Base-by-base conservation (phyloP, 163 green algal genomes). In the Scenedesmus sp. region DNA sequence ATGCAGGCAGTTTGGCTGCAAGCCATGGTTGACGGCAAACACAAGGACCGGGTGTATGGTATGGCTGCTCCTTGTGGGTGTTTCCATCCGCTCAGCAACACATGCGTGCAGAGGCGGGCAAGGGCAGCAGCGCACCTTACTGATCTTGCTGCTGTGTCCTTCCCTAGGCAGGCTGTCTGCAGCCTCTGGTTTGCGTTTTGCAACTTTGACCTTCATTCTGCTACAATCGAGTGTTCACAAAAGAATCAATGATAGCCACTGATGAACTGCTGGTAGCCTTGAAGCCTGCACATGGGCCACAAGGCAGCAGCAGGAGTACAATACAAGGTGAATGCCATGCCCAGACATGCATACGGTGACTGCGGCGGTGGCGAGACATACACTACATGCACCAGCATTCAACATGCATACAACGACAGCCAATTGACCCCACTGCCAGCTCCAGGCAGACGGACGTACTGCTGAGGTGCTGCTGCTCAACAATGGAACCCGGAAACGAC, bases 181-280 rank as follows among this genome's bases (percentile, higher is more conserved):
- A 84, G 78, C 78, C 78, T 84, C 78, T 61, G 37, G 6, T 84
- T 53, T 61, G 15, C 78, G 78, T 46, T 84, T 84, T 46, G n/a
- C 61, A 10, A 20, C 78, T 35, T 51, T 84, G n/a, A 61, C 46
- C 18, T 59, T 84, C 46, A 51, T 53, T 72, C 59, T 72, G 59
- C 59, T 72, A 33, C 9, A 9, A 22, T 72, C 13, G 2, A 16
- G 15, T 65, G 53, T 24, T 6, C 51, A 61, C 59, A 35, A 72
- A 72, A 35, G 9, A 72, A 72, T 72, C 59, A 72, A 72, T 72
- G 22, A 30, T 68, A 68, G 18, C 33, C 13, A 72, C 59, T 35
- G 20, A 33, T 35, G 10, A 35, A 6, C 30, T 59, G 20, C 22
- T 40, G 37, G n/a, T 9, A 20, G 35, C n/a, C 5, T 15, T 37